Evolutionary conservation across 2,329 filamentous ascomycete species (phyloP), one percentile per base, ranked within the genome.

Genomic region (Rhinocladiella mackenziei): DNA sequence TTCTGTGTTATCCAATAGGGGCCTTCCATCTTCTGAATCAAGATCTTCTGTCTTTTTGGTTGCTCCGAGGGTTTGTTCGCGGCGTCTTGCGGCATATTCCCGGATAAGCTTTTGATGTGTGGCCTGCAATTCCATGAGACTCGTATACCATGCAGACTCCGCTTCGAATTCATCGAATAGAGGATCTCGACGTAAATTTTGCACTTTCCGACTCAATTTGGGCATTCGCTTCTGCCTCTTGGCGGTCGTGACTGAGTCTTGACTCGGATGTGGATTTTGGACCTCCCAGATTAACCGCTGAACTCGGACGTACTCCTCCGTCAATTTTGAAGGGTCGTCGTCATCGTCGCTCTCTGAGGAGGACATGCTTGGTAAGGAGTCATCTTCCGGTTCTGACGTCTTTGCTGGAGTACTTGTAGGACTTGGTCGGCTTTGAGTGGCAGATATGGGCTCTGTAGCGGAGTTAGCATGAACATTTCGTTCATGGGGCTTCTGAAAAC

Each of bases 251-350:
- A 53, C 63, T 34, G 48, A 55, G 29, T 50, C 62, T 48, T 71
- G 68, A 14, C 17, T 11, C 13, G 26, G 17, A 14, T 75, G 70
- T 14, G 79, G 74, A 29, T 53, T 50, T 51, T 82, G 75, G 11
- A 82, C 63, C 33, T 74, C 72, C 63, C 81, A 84, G n/a, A 83
- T 70, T 52, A 73, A 83, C 40, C 76, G 70, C 64, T 88, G 89
- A 13, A 86, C 77, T 11, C 83, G 78, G 14, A 98, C 58, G 64
- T 91, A 97, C 47, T 80, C 78, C 1, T 86, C 81, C 18, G 89
- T 71, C 44, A 91, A 70, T 29, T 84, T 77, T 51, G 89, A 84
- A 1, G 85, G 84, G 52, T 57, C 55, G 26, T 53, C 34, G 7
- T 55, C 45, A 20, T 57, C 54, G 14, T 54, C 48, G 34, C 48